phyloP scores from a whole-genome alignment of 2,329 filamentous ascomycete genomes.

The Stemphylium beticola region DNA sequence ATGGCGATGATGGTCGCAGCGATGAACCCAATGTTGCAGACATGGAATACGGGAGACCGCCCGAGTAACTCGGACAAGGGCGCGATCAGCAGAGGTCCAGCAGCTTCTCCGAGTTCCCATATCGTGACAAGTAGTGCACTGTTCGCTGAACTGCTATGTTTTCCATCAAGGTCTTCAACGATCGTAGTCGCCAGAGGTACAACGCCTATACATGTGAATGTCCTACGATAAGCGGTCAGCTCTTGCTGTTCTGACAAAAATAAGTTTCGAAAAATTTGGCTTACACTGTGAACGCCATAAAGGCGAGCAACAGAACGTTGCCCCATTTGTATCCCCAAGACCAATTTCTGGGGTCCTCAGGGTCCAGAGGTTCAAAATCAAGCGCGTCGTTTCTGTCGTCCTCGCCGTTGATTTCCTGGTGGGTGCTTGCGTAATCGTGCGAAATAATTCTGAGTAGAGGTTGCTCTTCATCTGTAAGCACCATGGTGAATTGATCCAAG shows the following conservation, averaged over 20 bases:
- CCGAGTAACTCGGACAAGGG: slow-evolving; percentile 45
- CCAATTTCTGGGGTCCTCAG: slow-evolving; percentile 43
- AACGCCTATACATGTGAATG: slow-evolving; percentile 49
- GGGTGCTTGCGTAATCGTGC: slow-evolving; percentile 22
- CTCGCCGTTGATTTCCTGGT: slow-evolving; percentile 14
- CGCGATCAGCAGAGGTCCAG: slow-evolving; percentile 43
- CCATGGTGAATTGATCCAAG: slow-evolving; percentile 15
- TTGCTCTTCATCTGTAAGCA: slow-evolving; percentile 36
- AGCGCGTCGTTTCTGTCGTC: slow-evolving; percentile 24
- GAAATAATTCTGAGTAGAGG: slow-evolving; percentile 35
- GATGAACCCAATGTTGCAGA: slow-evolving; percentile 55
- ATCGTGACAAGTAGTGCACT: slow-evolving; percentile 45
- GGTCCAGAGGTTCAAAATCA: slow-evolving; percentile 41
- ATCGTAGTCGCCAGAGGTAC: slow-evolving; percentile 43
- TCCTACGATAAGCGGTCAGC: slow-evolving; percentile 23
- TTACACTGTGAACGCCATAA: slow-evolving; percentile 47
- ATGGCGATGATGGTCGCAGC: slow-evolving; percentile 50
- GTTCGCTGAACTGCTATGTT: slow-evolving; percentile 29
- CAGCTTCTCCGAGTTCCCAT: slow-evolving; percentile 47
- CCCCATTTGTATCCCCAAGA: slow-evolving; percentile 38
- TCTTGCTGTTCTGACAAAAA: background rate
- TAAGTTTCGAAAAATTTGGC: background rate
- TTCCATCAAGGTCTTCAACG: slow-evolving; percentile 39
- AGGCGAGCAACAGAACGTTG: slow-evolving; percentile 42
- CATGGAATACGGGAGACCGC: slow-evolving; percentile 42